Evolutionary conservation across 768 basidiomycete genomes (phyloP).

Genomic region (Astraeus odoratus): DNA sequence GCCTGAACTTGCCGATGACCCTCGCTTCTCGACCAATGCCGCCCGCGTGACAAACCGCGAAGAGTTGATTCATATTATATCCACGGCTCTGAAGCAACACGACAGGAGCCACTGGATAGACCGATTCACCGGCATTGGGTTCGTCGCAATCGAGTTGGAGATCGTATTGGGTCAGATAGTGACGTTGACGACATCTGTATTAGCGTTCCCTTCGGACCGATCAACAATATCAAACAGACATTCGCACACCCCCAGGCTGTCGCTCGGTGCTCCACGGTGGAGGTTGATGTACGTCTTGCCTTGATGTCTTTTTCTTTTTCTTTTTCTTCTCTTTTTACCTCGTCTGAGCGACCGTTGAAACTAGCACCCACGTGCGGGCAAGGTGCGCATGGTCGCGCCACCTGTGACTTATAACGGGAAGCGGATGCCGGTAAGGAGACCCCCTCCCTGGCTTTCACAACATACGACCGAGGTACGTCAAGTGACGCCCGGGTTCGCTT

Average conservation of each 20-base stretch:
- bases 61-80: slow-evolving; percentile 64
- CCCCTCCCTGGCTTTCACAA: slow-evolving; percentile 86
- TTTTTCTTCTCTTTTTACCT: slow-evolving; percentile 14
- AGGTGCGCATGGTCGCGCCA: slow-evolving; percentile 72
- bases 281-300: slow-evolving; percentile 58
- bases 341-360: slow-evolving; percentile 8
- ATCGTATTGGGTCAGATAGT: slow-evolving; percentile 6
- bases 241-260: slow-evolving; percentile 84
- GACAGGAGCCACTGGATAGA: slow-evolving; percentile 70
- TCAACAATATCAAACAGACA: slow-evolving; percentile 86
- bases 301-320: too few relatives aligned
- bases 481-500: slow-evolving; percentile 4
- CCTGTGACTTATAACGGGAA: slow-evolving; percentile 77
- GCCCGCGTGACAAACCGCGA: slow-evolving; percentile 70
- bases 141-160: slow-evolving; percentile 19
- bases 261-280: slow-evolving; percentile 67
- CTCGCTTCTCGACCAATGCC: slow-evolving; percentile 66
- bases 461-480: slow-evolving; percentile 66
- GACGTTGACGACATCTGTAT: slow-evolving; percentile 6
- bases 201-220: slow-evolving; percentile 83
- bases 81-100: slow-evolving; percentile 47
- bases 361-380: slow-evolving; percentile 70
- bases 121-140: slow-evolving; percentile 74
- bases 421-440: slow-evolving; percentile 63
- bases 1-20: slow-evolving; percentile 53